These are phyloP conservation scores for Vaccinium corymbosum DNA, from an alignment of 148 eudicot genomes.

Conservation along the genomic window DNA sequence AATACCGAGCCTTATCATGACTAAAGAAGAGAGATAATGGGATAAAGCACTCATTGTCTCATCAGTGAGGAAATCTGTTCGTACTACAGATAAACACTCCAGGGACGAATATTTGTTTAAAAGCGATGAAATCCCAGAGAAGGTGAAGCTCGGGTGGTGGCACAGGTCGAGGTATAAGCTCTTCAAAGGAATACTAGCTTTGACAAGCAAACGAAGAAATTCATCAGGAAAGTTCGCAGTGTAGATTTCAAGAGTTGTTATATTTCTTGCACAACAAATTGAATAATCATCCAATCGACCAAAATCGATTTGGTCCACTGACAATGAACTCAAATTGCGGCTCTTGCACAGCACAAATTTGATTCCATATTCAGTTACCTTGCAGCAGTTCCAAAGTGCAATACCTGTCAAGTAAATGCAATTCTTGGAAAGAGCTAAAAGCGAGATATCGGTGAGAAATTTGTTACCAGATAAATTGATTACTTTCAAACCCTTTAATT, in stretches of 20 bases:
- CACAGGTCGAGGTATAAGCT: too few species aligned
- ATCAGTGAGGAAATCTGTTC: constrained; percentile 38
- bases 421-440: constrained; percentile 34
- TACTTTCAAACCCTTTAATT: constrained; percentile 33
- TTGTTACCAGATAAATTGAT: constrained; percentile 50
- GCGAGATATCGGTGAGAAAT: constrained; percentile 46
- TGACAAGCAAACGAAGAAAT: constrained; percentile 36
- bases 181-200: constrained; percentile 37
- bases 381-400: constrained; percentile 32
- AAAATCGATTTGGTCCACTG: neutral
- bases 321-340: constrained; percentile 33
- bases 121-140: constrained; percentile 38
- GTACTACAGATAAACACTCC: constrained; percentile 33
- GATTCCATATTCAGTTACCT: constrained; percentile 41
- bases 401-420: constrained; percentile 51
- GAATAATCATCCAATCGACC: constrained; percentile 12
- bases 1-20: constrained; percentile 36
- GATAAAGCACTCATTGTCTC: constrained; percentile 32
- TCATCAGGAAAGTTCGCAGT: constrained; percentile 46
- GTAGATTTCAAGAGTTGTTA: constrained; percentile 37
- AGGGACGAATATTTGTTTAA: constrained; percentile 33
- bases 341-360: constrained; percentile 27
- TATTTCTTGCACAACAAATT: constrained; percentile 24
- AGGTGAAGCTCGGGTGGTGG: constrained; percentile 18
- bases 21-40: neutral